Evolutionary conservation across 2,329 filamentous ascomycete genomes (phyloP).

Genomic region (Ophiocordyceps robertsii): DNA sequence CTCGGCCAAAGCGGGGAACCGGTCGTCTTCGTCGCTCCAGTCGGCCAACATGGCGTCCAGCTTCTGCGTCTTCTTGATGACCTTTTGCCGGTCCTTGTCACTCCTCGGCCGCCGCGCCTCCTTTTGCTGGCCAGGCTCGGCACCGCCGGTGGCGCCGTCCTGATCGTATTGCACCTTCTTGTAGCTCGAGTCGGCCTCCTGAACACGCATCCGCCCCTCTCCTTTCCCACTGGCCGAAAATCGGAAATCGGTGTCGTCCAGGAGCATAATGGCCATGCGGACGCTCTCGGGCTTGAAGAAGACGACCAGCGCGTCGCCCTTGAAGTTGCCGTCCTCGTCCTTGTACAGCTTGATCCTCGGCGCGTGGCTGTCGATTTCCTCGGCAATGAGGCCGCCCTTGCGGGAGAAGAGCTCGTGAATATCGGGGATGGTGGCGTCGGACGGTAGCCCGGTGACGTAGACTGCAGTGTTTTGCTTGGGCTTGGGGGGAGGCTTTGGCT

Average conservation of each 20-base stretch:
- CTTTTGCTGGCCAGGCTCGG: slow-evolving; percentile 18
- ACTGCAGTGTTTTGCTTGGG: slow-evolving; percentile 72
- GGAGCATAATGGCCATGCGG: slow-evolving; percentile 64
- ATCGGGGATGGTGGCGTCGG: slow-evolving; percentile 66
- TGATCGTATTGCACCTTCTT: slow-evolving; percentile 68
- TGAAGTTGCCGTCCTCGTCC: slow-evolving; percentile 71
- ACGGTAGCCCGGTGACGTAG: slow-evolving; percentile 79
- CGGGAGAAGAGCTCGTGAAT: slow-evolving; percentile 69
- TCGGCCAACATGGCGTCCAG: slow-evolving; percentile 84
- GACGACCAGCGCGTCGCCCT: slow-evolving; percentile 83
- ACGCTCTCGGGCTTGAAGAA: slow-evolving; percentile 97
- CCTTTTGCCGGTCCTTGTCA: slow-evolving; percentile 69
- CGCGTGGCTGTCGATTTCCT: slow-evolving; percentile 79
- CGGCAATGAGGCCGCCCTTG: slow-evolving; percentile 82
- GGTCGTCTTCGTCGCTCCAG: slow-evolving; percentile 66
- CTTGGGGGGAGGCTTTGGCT: slow-evolving; percentile 32
- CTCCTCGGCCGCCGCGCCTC: slow-evolving; percentile 32
- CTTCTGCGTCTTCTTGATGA: slow-evolving; percentile 83
- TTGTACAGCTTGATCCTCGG: slow-evolving; percentile 90
- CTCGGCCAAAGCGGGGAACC: slow-evolving; percentile 30
- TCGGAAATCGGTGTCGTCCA: slow-evolving; percentile 74
- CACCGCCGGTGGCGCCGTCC: slow-evolving; percentile 11
- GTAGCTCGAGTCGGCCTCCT: slow-evolving; percentile 78
- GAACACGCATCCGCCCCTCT: slow-evolving; percentile 61
- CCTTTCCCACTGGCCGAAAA: slow-evolving; percentile 37